phyloP scores from a whole-genome alignment of 768 basidiomycete genomes.

The Leccinellum albellum region DNA sequence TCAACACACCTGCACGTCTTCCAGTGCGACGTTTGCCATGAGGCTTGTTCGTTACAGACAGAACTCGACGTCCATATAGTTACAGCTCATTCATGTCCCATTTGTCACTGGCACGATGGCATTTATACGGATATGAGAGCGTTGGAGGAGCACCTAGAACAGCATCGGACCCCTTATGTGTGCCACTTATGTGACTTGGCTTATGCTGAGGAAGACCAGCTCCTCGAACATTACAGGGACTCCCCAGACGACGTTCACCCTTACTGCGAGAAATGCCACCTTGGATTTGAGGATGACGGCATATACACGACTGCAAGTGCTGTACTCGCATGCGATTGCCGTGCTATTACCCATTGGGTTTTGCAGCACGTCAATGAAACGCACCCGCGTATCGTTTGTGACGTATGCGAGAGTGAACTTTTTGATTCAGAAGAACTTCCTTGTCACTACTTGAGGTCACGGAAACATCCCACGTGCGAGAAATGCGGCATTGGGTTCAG shows the following conservation, averaged over 20 bases:
- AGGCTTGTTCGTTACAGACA: slow-evolving; percentile 19
- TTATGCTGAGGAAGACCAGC: slow-evolving; percentile 32
- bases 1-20: slow-evolving; percentile 3
- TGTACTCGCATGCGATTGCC: background rate
- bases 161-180: slow-evolving; percentile 26
- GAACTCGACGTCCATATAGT: slow-evolving; percentile 31
- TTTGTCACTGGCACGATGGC: slow-evolving; percentile 34
- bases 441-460: slow-evolving; percentile 26
- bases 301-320: slow-evolving; percentile 30
- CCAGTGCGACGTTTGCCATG: slow-evolving; percentile 24
- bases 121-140: slow-evolving; percentile 21
- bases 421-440: slow-evolving; percentile 23
- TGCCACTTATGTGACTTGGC: slow-evolving; percentile 24
- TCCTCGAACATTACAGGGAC: slow-evolving; percentile 38
- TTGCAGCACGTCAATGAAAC: slow-evolving; percentile 36
- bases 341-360: background rate
- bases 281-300: slow-evolving; percentile 34
- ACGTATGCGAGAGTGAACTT: slow-evolving; percentile 20
- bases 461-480: slow-evolving; percentile 27
- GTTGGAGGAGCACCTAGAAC: slow-evolving; percentile 29
- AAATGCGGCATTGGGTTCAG: slow-evolving; percentile 27
- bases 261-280: slow-evolving; percentile 30
- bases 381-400: slow-evolving; percentile 39
- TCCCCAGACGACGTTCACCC: slow-evolving; percentile 36
- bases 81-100: slow-evolving; percentile 30